Base-by-base conservation (phyloP, 2,329 filamentous ascomycete genomes). In the Aspergillus pseudoterreus region DNA sequence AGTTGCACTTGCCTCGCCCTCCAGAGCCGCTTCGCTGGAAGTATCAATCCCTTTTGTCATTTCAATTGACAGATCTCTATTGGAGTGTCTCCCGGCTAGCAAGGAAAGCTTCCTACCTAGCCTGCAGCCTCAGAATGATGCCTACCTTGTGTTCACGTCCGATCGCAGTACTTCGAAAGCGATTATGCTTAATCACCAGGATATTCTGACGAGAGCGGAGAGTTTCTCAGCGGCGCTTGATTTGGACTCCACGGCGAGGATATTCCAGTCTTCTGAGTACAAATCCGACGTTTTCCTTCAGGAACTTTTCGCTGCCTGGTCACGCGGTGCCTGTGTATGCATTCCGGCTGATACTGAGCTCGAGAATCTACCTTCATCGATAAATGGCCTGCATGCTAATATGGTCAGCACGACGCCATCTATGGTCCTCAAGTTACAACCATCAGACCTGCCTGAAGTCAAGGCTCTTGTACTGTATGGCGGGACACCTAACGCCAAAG, bases 361-460 rank as follows among this genome's bases (percentile, higher is more conserved):
- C 69, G 73, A 71, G 1, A 78, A 79, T 57, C 75, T 86, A 61
- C 82, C 82, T 0, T 74, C 78, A 0, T 73, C 79, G 0, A 73
- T 85, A 54, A 72, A 51, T 52, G 71, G 14, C 39, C 73, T 51
- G 30, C 58, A 63, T 15, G 63, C 60, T 56, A 66, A 58, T 60
- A 62, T 45, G 58, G 60, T 55, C 51, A 76, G 58, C 60, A 68
- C 63, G 62, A 75, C 58, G 51, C 68, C 64, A 48, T 71, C 61
- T 3, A 33, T 58, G 0, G 64, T 60, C 1, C 56, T 43, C 6
- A 50, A 50, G 10, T 30, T 67, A 38, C 56, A 14, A 10, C 71
- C 45, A 55, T 59, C 50, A 56, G 71, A 66, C 45, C 57, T 64
- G 24, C 64, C 65, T 5, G 57, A 54, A 1, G 50, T 68, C 15